Evolutionary conservation across 176 grass and related monocot species (phyloP).

Genomic region (Rhynchospora tenuis): DNA sequence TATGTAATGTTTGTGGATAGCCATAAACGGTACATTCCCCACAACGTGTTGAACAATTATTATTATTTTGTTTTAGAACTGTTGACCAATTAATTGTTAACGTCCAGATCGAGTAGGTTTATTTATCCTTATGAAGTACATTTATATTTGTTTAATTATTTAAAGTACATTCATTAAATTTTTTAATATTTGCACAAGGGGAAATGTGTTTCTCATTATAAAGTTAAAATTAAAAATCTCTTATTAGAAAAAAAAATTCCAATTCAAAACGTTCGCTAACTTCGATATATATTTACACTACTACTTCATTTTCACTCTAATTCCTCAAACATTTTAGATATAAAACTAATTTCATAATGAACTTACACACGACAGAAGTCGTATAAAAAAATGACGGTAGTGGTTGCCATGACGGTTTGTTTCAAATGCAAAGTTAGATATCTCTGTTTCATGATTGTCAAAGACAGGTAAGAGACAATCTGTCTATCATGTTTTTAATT

Average conservation of each 20-base stretch:
- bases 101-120: too few relatives aligned
- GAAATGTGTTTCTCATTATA: background rate
- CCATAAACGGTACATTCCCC: conserved; percentile 1
- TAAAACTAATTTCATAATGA: background rate
- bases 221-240: background rate
- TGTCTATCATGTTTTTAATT: background rate
- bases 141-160: background rate
- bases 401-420: background rate
- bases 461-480: background rate
- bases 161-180: background rate
- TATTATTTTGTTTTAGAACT: too few relatives aligned
- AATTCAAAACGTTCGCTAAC: background rate
- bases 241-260: background rate
- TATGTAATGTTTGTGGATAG: background rate
- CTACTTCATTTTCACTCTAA: background rate
- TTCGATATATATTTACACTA: background rate
- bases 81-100: too few relatives aligned
- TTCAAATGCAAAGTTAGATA: background rate
- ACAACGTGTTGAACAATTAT: conserved; percentile 3
- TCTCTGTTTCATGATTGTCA: background rate
- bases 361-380: too few relatives aligned
- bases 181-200: background rate
- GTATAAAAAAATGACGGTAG: background rate
- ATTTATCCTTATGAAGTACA: background rate
- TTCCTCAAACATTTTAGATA: background rate